Evolutionary conservation across 2,329 filamentous ascomycete genomes (phyloP), one percentile per base, ranked within the genome.

Genomic region (Sporothrix phasma): DNA sequence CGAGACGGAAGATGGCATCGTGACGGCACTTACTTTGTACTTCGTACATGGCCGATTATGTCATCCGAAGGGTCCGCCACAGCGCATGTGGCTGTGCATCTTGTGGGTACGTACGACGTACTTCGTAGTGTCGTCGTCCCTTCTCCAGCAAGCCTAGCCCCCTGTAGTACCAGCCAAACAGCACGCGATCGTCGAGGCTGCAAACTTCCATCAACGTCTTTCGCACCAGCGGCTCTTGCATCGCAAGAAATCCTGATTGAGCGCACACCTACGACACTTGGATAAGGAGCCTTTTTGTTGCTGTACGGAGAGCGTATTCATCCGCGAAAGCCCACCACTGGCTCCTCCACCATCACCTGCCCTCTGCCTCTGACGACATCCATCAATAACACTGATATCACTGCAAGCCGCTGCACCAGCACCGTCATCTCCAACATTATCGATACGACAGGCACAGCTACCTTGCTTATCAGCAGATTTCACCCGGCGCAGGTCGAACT

Each of bases 101-200:
- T n/a, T 49, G 6, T 39, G 31, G 31, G 51, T 11, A 51, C 15
- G 15, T 51, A 26, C 47, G 19, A 8, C 7, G 47, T 29, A 4
- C 47, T 26, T n/a, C 26, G 17, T 43, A 43, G 2, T 11, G 34
- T 3, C 34, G 34, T 7, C 15, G 39, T 11, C 22, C 45, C 26
- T n/a, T 15, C 47, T 8, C 17, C 3, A 53, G 26, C 47, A 34
- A 13, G 29, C 51, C 19, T 11, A n/a, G 49, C 8, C 49, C 49
- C 31, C 53, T 56, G 53, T 58, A 34, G 17, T 43, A 11, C 26
- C 41, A 15, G 19, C 58, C 43, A 47, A n/a, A 47, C 58, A 22
- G 58, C 58, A 61, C 58, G 58, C 43, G 43, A 61, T 46, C 43
- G 29, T 61, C 58, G n/a, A 61, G 58, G 58, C 43, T 61, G 5